Evolutionary conservation across 768 basidiomycete species (phyloP).

Genomic region (Lactarius deliciosus): DNA sequence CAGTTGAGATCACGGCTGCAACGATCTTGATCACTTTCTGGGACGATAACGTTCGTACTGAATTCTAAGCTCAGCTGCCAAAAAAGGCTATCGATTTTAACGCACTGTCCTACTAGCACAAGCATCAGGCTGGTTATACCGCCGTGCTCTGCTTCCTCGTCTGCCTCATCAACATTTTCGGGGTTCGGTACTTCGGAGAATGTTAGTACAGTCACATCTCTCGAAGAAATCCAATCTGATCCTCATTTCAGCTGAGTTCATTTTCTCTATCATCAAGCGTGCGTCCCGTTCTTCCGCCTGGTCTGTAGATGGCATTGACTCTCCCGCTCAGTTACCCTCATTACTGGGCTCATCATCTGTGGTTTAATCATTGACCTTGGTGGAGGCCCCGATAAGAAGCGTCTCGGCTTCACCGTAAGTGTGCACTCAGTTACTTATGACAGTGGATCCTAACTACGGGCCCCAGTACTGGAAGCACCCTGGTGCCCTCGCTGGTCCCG

Average conservation of each 20-base stretch:
- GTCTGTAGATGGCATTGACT: conserved; percentile 27
- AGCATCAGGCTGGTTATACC: conserved; percentile 56
- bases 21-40: conserved; percentile 70
- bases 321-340: conserved; percentile 47
- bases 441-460: not conserved
- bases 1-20: conserved; percentile 75
- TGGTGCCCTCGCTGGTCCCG: conserved; percentile 47
- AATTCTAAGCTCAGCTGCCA: conserved; percentile 1
- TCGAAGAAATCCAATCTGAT: not conserved
- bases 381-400: conserved; percentile 66
- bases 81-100: not conserved
- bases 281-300: conserved; percentile 40
- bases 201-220: conserved; percentile 14
- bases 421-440: conserved; percentile 26
- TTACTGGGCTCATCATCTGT: conserved; percentile 56
- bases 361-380: conserved; percentile 77
- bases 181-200: conserved; percentile 73
- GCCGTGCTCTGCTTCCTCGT: conserved; percentile 58
- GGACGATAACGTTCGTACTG: conserved; percentile 53
- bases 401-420: conserved; percentile 64
- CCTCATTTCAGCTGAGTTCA: conserved; percentile 50
- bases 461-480: conserved; percentile 69
- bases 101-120: conserved; percentile 36
- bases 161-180: conserved; percentile 64
- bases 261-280: conserved; percentile 68